Percentiles rank a stretch among this genome's conserved stretches.
Evolutionary conservation across 345 rosid genomes (phyloP).

Genomic region (Acer negundo): DNA sequence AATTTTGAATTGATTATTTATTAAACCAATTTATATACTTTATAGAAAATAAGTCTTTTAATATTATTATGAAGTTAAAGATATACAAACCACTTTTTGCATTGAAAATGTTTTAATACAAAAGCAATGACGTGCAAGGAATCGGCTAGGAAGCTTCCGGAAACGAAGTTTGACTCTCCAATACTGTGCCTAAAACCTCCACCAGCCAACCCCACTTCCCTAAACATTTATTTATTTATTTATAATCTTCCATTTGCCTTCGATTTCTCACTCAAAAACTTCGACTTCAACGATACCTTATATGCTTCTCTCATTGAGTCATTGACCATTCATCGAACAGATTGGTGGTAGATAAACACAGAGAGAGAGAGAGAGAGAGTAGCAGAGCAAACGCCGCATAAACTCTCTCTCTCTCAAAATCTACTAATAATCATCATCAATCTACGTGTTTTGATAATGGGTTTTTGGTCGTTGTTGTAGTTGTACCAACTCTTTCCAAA

Average conservation of each 20-base stretch:
- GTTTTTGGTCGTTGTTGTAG: slow-evolving; percentile 28
- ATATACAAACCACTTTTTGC: too few relatives aligned
- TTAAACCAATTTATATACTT: too few relatives aligned
- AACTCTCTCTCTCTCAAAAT: not conserved
- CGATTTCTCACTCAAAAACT: not conserved
- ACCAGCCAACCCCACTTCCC: not conserved
- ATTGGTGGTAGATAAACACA: not conserved
- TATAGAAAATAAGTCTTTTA: too few relatives aligned
- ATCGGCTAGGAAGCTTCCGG: slow-evolving; percentile 24
- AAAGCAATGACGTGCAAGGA: not conserved
- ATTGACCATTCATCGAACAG: not conserved
- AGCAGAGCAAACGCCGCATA: slow-evolving; percentile 3
- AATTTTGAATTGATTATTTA: too few relatives aligned
- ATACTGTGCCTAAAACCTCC: not conserved
- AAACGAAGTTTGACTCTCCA: not conserved
- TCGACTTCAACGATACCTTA: not conserved
- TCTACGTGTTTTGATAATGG: slow-evolving; percentile 27
- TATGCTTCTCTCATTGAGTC: not conserved
- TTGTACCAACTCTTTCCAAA: slow-evolving; percentile 25
- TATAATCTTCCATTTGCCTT: not conserved
- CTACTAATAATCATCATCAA: not conserved
- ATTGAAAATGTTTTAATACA: too few relatives aligned
- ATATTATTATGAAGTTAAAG: too few relatives aligned
- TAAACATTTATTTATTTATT: not conserved
- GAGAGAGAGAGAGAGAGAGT: not conserved